These are phyloP conservation scores for Albatrellus sp. DNA, from an alignment of 1,284 basidiomycete genomes.

Conservation along the genomic window DNA sequence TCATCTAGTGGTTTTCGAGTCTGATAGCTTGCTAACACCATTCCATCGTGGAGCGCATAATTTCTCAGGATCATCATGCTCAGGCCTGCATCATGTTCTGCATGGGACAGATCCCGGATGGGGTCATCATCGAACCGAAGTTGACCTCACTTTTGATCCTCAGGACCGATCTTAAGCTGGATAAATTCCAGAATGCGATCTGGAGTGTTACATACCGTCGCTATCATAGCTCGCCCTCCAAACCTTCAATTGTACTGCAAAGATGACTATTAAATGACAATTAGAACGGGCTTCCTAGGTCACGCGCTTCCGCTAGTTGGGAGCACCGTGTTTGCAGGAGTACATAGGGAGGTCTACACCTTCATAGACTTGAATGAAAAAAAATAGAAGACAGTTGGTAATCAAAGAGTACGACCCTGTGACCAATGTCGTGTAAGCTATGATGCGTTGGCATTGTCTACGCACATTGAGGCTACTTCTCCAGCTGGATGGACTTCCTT, in stretches of 20 bases:
- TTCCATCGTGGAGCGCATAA: slow-evolving; percentile 7
- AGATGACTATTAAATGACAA: slow-evolving; percentile 20
- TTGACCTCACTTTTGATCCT: slow-evolving; percentile 11
- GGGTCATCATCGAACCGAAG: slow-evolving; percentile 11
- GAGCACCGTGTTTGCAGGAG: too few species aligned
- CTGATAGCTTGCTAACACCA: background rate
- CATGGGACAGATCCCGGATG: slow-evolving; percentile 11
- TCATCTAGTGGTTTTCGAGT: background rate
- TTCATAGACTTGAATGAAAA: too few species aligned
- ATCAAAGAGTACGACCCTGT: slow-evolving; percentile 22
- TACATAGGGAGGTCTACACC: too few species aligned
- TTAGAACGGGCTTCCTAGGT: too few species aligned
- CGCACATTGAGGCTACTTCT: slow-evolving; percentile 16
- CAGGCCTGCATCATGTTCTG: slow-evolving; percentile 11
- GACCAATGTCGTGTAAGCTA: slow-evolving; percentile 22
- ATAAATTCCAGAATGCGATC: slow-evolving; percentile 8
- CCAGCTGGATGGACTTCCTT: slow-evolving; percentile 19
- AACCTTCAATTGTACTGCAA: slow-evolving; percentile 25
- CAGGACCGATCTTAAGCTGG: slow-evolving; percentile 7
- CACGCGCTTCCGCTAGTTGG: too few species aligned
- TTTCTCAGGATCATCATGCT: slow-evolving; percentile 11
- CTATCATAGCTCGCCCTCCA: too few species aligned
- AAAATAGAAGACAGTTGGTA: slow-evolving; percentile 20
- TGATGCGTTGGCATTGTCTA: slow-evolving; percentile 14
- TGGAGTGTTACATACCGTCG: slow-evolving; percentile 6